These are phyloP conservation scores for Diaporthe vaccinii DNA, from an alignment of 2,329 filamentous ascomycete species.

Conservation along the genomic window DNA sequence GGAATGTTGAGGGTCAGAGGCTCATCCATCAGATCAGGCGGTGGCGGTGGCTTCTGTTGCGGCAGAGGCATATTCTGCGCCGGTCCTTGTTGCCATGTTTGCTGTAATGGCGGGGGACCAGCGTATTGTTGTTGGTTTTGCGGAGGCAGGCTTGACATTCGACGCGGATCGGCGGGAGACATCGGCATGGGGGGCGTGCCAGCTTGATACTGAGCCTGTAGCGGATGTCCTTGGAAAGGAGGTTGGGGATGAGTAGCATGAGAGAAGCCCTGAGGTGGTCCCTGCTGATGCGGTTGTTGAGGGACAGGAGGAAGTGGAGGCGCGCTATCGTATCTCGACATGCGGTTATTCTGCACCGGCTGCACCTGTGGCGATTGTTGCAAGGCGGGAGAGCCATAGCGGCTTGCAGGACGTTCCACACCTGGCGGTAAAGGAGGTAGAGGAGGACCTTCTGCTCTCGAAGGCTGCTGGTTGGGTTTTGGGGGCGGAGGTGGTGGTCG, in stretches of 20 bases:
- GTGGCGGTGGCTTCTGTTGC: slow-evolving; percentile 57
- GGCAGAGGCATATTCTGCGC: slow-evolving; percentile 43
- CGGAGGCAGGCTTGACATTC: slow-evolving; percentile 38
- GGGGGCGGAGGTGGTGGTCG: slow-evolving; percentile 67
- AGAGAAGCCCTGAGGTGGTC: slow-evolving; percentile 34
- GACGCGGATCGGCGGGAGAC: slow-evolving; percentile 33
- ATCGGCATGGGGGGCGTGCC: slow-evolving; percentile 39
- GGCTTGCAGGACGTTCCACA: slow-evolving; percentile 44
- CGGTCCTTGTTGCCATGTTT: slow-evolving; percentile 43
- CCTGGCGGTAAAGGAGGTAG: slow-evolving; percentile 53
- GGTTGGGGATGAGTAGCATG: slow-evolving; percentile 48
- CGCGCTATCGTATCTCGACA: slow-evolving; percentile 52
- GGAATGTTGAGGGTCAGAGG: slow-evolving; percentile 66
- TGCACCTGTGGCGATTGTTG: slow-evolving; percentile 37
- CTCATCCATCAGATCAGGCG: slow-evolving; percentile 69
- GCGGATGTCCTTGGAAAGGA: slow-evolving; percentile 33
- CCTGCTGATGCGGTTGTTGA: slow-evolving; percentile 30
- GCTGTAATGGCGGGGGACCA: slow-evolving; percentile 43
- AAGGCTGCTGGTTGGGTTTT: slow-evolving; percentile 59
- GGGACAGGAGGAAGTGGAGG: slow-evolving; percentile 49
- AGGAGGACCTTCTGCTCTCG: slow-evolving; percentile 48
- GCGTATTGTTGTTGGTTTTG: slow-evolving; percentile 45
- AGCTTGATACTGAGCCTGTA: slow-evolving; percentile 42
- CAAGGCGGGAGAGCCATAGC: slow-evolving; percentile 36
- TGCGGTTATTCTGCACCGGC: slow-evolving; percentile 44